phyloP scores from a whole-genome alignment of 1,139 yeast species.

The Pichia sp. region DNA sequence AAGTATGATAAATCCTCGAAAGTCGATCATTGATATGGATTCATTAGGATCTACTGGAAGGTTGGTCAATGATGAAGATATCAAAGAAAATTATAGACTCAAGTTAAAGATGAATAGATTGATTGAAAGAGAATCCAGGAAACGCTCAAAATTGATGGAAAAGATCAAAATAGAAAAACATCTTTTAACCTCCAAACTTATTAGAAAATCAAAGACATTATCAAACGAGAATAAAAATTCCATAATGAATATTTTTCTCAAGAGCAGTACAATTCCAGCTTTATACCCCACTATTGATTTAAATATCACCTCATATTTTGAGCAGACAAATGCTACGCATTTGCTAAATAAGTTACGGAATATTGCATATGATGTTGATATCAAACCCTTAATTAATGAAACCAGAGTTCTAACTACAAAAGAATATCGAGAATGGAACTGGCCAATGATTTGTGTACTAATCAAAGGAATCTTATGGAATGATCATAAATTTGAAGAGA shows the following conservation, averaged over 20 bases:
- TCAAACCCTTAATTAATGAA: constrained; percentile 57
- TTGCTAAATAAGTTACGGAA: constrained; percentile 3
- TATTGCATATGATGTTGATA: constrained; percentile 40
- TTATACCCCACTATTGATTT: constrained; percentile 1
- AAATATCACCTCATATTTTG: constrained; percentile 1
- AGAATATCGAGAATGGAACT: constrained; percentile 80
- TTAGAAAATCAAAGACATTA: neutral
- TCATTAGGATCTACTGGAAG: neutral
- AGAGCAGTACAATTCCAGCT: constrained; percentile 4
- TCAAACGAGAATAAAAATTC: neutral
- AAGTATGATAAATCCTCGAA: constrained; percentile 42
- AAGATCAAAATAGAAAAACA: neutral
- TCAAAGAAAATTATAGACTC: constrained; percentile 9
- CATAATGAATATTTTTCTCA: constrained; percentile 2
- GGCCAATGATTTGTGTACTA: constrained; percentile 61
- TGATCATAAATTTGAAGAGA: constrained; percentile 69
- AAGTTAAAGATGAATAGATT: constrained; percentile 19
- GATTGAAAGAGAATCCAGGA: constrained; percentile 21
- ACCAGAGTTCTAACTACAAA: constrained; percentile 73
- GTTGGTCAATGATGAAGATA: neutral
- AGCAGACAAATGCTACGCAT: neutral
- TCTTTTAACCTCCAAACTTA: neutral
- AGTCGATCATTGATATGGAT: neutral
- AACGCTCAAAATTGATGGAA: constrained; percentile 13
- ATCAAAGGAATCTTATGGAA: constrained; percentile 74